Conservation (phyloP, 306 rosid species). For the Hippophae tibetana region DNA sequence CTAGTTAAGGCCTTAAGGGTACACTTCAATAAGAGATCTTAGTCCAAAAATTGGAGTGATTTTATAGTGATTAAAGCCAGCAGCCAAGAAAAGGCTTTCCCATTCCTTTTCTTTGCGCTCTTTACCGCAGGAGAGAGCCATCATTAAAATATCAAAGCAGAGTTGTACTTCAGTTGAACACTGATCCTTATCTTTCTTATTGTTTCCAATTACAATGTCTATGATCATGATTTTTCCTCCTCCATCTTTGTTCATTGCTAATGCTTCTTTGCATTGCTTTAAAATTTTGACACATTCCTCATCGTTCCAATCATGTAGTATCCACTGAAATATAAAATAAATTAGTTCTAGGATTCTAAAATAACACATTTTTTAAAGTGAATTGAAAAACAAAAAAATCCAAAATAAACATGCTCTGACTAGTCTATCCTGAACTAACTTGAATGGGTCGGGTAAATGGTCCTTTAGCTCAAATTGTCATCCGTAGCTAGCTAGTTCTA, state of each 20-base stretch:
- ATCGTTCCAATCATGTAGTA: constrained; percentile 28
- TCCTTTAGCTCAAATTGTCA: too few species aligned
- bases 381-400: neutral
- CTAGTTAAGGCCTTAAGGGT: neutral
- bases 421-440: too few species aligned
- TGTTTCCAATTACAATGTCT: constrained; percentile 3
- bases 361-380: neutral
- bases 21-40: constrained; percentile 20
- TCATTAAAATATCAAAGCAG: constrained; percentile 20
- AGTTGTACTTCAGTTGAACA: constrained; percentile 5
- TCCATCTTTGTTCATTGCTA: constrained; percentile 7
- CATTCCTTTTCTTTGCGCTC: constrained; percentile 21
- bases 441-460: too few species aligned
- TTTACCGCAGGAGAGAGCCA: constrained; percentile 2
- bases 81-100: constrained; percentile 8
- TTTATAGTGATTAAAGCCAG: constrained; percentile 17
- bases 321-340: constrained; percentile 10
- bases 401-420: too few species aligned
- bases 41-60: constrained; percentile 13
- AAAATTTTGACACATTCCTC: constrained; percentile 21
- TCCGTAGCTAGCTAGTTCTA: too few species aligned
- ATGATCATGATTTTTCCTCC: constrained; percentile 23
- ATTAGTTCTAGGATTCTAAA: too few species aligned
- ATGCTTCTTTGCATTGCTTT: constrained; percentile 21
- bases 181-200: neutral